These are phyloP conservation scores for Alisma plantagoaquatica DNA, from an alignment of 106 monocot genomes.

Conservation along the genomic window DNA sequence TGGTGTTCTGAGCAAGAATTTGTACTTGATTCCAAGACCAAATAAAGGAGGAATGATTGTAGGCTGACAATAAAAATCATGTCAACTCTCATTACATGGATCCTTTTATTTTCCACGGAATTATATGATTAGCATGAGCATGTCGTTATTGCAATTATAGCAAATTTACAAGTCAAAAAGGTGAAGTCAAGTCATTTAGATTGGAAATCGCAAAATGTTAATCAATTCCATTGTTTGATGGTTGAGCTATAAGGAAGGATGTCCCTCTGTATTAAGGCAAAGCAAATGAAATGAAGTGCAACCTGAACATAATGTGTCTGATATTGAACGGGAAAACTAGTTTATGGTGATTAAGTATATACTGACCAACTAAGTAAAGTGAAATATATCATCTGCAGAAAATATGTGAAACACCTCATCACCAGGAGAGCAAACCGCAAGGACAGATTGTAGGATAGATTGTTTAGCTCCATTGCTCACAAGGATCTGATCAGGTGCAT, in stretches of 20 bases:
- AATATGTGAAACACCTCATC: constrained; percentile 57
- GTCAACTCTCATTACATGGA: not conserved
- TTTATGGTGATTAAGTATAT: not conserved
- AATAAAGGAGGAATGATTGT: not conserved
- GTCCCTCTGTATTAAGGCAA: not conserved
- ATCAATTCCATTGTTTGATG: too few relatives aligned
- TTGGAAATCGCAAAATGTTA: too few relatives aligned
- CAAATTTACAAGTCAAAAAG: too few relatives aligned
- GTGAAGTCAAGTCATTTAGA: too few relatives aligned
- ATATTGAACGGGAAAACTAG: too few relatives aligned
- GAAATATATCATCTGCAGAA: not conserved
- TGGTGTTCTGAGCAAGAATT: too few relatives aligned
- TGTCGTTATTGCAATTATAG: too few relatives aligned
- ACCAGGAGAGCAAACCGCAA: constrained; percentile 90
- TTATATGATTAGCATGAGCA: too few relatives aligned
- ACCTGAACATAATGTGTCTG: too few relatives aligned
- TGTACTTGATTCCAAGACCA: too few relatives aligned
- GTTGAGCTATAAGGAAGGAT: not conserved
- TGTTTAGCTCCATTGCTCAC: constrained; percentile 98
- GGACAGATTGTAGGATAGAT: constrained; percentile 57
- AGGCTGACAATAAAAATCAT: not conserved
- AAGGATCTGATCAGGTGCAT: constrained; percentile 75
- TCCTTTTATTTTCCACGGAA: too few relatives aligned
- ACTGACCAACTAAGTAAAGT: not conserved
- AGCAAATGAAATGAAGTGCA: not conserved